Conservation (phyloP, 2,329 filamentous ascomycete species). For the Pestalotiopsis sp. region DNA sequence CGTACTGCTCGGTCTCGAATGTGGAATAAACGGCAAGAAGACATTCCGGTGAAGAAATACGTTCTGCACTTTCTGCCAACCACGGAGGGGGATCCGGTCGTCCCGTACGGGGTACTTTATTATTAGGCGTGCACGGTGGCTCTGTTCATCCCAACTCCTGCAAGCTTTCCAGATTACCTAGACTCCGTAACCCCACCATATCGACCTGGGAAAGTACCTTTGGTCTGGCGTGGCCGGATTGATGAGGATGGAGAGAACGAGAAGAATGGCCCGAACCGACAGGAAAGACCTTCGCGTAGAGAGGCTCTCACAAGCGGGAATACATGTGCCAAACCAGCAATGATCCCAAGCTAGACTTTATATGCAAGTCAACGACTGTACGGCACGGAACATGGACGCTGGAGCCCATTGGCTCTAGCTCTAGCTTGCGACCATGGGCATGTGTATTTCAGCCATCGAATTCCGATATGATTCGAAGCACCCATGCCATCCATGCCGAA, state of each 20-base stretch:
- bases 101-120: neutral
- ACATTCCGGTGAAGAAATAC: neutral
- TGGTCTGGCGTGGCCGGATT: neutral
- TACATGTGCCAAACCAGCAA: too few species aligned
- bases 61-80: neutral
- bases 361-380: too few species aligned
- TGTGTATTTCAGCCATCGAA: neutral
- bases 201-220: neutral
- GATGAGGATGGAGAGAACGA: neutral
- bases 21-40: neutral
- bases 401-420: too few species aligned
- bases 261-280: neutral
- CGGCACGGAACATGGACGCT: too few species aligned
- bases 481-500: neutral
- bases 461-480: neutral
- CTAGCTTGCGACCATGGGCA: too few species aligned
- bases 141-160: neutral
- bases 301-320: too few species aligned
- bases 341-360: too few species aligned
- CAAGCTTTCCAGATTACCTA: neutral
- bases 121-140: neutral
- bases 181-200: neutral
- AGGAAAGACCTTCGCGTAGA: too few species aligned
- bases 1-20: neutral
- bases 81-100: neutral